Evolutionary conservation across 164 flowering plant genomes (phyloP).

Genomic region (Stephania yunnanensis): DNA sequence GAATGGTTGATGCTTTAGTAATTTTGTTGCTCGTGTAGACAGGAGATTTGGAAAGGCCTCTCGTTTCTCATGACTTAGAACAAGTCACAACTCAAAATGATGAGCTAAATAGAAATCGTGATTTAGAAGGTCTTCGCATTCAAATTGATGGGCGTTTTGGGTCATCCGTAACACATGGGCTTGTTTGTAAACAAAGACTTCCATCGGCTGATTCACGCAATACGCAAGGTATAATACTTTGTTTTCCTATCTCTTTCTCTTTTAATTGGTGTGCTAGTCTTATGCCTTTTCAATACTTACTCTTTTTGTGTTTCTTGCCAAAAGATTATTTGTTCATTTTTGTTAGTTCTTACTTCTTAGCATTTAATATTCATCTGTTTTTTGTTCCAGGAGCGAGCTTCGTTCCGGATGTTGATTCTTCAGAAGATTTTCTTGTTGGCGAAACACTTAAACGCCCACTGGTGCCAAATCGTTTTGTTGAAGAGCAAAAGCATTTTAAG

Average conservation of each 20-base stretch:
- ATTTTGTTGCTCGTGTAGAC: slow-evolving; percentile 28
- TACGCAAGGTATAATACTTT: slow-evolving; percentile 37
- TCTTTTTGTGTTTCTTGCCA: too few relatives aligned
- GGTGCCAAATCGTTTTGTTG: slow-evolving; percentile 24
- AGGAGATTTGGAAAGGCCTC: slow-evolving; percentile 82
- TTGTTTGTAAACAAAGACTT: slow-evolving; percentile 48
- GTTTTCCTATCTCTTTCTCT: neutral
- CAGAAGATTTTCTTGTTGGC: slow-evolving; percentile 60
- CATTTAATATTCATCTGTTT: slow-evolving; percentile 4
- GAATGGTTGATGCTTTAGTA: neutral
- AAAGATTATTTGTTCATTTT: neutral
- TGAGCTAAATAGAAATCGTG: slow-evolving; percentile 39
- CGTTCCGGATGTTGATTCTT: slow-evolving; percentile 49
- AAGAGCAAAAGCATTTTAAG: slow-evolving; percentile 33
- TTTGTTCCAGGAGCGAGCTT: slow-evolving; percentile 48
- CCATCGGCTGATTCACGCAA: slow-evolving; percentile 35
- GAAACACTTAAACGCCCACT: slow-evolving; percentile 64
- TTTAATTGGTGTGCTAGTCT: neutral
- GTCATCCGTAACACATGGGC: slow-evolving; percentile 40
- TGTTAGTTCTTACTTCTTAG: neutral
- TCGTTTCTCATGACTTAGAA: slow-evolving; percentile 49
- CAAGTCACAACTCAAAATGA: slow-evolving; percentile 22
- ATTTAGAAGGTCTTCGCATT: slow-evolving; percentile 39
- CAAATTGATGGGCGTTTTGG: slow-evolving; percentile 44
- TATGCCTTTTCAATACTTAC: neutral